These are phyloP conservation scores for Leptographium lundbergii DNA, from an alignment of 2,329 filamentous ascomycete genomes.

Conservation along the genomic window DNA sequence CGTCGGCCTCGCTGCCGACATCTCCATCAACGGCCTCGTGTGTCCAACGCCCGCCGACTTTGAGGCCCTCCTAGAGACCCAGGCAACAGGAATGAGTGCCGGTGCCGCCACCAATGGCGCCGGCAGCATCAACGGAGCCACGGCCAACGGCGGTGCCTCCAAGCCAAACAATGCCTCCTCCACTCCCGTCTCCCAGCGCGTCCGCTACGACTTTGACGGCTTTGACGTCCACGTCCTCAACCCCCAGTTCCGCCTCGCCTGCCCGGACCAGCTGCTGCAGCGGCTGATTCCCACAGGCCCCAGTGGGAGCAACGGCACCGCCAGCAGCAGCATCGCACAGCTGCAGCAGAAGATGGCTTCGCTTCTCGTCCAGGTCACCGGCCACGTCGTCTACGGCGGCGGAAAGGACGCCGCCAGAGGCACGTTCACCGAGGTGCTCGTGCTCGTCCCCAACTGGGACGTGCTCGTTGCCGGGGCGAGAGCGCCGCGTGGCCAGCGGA, in stretches of 20 bases:
- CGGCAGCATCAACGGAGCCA: slow-evolving; percentile 2
- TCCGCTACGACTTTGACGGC: slow-evolving; percentile 61
- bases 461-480: slow-evolving; percentile 31
- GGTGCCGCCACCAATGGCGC: slow-evolving; percentile 1
- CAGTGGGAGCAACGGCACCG: neutral
- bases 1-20: slow-evolving; percentile 46
- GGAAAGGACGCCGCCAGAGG: slow-evolving; percentile 48
- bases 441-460: slow-evolving; percentile 67
- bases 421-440: slow-evolving; percentile 68
- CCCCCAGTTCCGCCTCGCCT: slow-evolving; percentile 45
- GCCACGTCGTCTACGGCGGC: slow-evolving; percentile 56
- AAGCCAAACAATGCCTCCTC: neutral
- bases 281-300: neutral
- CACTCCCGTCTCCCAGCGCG: slow-evolving; percentile 20
- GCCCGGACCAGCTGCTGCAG: slow-evolving; percentile 30
- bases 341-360: slow-evolving; percentile 49
- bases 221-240: slow-evolving; percentile 72
- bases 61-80: slow-evolving; percentile 53
- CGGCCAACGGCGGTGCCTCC: slow-evolving; percentile 1
- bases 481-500: slow-evolving; percentile 37
- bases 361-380: slow-evolving; percentile 61
- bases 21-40: slow-evolving; percentile 67
- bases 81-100: slow-evolving; percentile 28
- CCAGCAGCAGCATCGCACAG: slow-evolving; percentile 21
- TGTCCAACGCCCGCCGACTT: slow-evolving; percentile 51